Base-by-base conservation (phyloP, 2,329 filamentous ascomycete species). In the Apiospora arundinis region DNA sequence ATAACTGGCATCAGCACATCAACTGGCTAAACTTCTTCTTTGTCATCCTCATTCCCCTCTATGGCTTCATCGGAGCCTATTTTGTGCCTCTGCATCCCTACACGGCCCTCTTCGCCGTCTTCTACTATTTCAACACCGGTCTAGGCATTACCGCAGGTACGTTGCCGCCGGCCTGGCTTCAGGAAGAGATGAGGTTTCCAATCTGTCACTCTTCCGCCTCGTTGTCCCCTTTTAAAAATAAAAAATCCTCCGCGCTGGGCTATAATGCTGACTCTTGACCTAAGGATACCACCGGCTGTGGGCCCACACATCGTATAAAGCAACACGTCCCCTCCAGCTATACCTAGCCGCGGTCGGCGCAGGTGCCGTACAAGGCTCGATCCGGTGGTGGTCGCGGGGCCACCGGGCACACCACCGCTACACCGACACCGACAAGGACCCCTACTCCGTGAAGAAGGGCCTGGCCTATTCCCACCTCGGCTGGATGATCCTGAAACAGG, bases 1-100 rank as follows among this genome's bases (percentile, higher is more conserved):
- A 87, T 78, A 97, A 97, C 86, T 96, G 93, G 93, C 91, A 95
- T 85, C 92, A 95, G 85, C 95, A 97, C 81, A 89, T 97, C 86
- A 95, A 97, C 88, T 97, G 95, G 94, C 88, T 97, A 76, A 97
- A 97, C 82, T 91, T 93, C 74, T 88, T 87, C 73, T 89, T 97
- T 81, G 95, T 97, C 81, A 82, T 97, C 75, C 87, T 92, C 75
- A 88, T 97, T 65, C 95, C 95, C 56, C 73, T 95, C 67, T 86
- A 89, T 71, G 95, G 95, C 74, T 88, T 92, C 79, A 83, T 96
- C 76, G 88, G 90, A 70, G 88, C 94, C 69, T 90, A 93, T 83
- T 97, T 92, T 91, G 92, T 93, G 63, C 93, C 94, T 71, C 76
- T 80, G 5, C 71, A 74, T 32, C 37, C 69, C 42, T 79, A 79